These are phyloP conservation scores for Mycena maculata DNA, from an alignment of 768 basidiomycete genomes.

Conservation along the genomic window DNA sequence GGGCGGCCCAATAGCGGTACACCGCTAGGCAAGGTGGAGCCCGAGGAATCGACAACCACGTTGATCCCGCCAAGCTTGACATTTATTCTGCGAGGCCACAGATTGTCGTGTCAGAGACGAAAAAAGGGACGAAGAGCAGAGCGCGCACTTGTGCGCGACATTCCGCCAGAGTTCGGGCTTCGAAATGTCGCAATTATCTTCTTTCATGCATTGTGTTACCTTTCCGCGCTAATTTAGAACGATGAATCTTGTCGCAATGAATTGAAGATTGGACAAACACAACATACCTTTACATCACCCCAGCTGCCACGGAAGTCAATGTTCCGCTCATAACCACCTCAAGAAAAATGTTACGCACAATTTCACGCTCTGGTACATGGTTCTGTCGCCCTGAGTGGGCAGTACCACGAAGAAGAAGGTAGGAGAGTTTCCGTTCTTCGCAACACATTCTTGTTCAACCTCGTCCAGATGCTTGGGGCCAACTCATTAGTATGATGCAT, in stretches of 20 bases:
- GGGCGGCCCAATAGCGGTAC: background rate
- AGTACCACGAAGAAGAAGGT: conserved; percentile 76
- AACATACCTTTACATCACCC: conserved; percentile 69
- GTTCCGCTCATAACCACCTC: background rate
- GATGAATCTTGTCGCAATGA: background rate
- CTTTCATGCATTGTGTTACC: conserved; percentile 82
- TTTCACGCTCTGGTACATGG: conserved; percentile 76
- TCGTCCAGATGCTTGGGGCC: conserved; percentile 2
- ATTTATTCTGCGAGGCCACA: conserved; percentile 66
- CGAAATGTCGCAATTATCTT: conserved; percentile 70
- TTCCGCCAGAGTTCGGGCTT: conserved; percentile 78
- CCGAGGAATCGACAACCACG: conserved; percentile 71
- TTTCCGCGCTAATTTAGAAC: conserved; percentile 65
- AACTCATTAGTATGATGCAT: background rate
- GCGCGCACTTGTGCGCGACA: conserved; percentile 73
- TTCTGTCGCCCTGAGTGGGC: conserved; percentile 77
- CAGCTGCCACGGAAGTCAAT: conserved; percentile 58
- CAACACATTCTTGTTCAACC: conserved; percentile 70
- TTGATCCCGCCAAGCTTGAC: conserved; percentile 89
- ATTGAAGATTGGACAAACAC: conserved; percentile 30
- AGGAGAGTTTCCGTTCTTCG: conserved; percentile 57
- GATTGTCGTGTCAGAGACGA: conserved; percentile 6
- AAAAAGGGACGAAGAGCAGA: conserved; percentile 38
- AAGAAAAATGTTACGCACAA: conserved; percentile 65
- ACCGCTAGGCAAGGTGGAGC: background rate